Evolutionary conservation across 441 rosid genomes (phyloP), one percentile per base, ranked within the genome.

Genomic region (Erodium texanum): DNA sequence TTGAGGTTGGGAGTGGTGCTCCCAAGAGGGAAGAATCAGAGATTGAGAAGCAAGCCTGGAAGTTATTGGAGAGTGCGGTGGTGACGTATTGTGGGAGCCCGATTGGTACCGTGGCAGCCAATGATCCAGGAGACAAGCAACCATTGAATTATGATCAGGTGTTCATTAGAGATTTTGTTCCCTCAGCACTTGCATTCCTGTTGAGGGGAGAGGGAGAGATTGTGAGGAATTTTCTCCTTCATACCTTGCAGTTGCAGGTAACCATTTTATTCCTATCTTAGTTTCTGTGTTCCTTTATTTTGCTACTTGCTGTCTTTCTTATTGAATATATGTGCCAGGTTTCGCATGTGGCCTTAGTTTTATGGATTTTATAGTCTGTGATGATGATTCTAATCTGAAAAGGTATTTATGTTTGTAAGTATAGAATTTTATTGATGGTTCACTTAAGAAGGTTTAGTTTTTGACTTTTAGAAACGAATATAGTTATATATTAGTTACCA

Each of bases 181-280:
- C 97, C 59, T 85, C 95, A 68, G 96, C 94, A 48, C 75, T 93
- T 43, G 98, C 97, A 34, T 90, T 93, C 59, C 87, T 93, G 73
- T 87, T 93, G 84, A 90, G 91, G 75, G 97, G 97, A 62, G 93
- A 93, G 74, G 87, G 85, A 61, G 98, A 90, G 34, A 87, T 90
- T 79, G 97, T 93, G 59, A 81, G 96, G 68, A 93, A 90, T 78
- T 93, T 93, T 82, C 83, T 92, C 72, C 96, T 93, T 59, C 92
- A 93, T 71, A 93, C 94, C 11, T 92, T 93, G 62, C 97, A 93
- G 83, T 76, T 90, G 69, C 98, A 92, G 97, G 98, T 90, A 80
- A 19, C 19, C 12, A 9, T 3, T 52, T 50, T 15, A 7, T n/a
- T 52, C 16, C 22, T 1, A 4, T n/a, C 20, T n/a, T 52, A 19